A percentile compares a stretch with the other conserved stretches of the same genome.
phyloP scores from a whole-genome alignment of 495 filamentous ascomycete species.

The Podospora tetraspora region DNA sequence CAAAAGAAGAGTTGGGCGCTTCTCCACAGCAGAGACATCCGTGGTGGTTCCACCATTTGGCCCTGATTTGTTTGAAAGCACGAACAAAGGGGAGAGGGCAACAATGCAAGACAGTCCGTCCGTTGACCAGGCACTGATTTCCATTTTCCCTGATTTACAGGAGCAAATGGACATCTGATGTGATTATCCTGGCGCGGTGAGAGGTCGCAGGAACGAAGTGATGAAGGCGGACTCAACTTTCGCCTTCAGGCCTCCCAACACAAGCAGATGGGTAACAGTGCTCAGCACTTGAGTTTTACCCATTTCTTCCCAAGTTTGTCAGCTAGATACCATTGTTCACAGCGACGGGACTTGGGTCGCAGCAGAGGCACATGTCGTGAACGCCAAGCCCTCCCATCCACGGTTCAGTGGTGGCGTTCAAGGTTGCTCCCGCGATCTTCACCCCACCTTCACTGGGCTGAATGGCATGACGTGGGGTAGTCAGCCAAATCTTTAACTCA shows the following conservation, averaged over 20 bases:
- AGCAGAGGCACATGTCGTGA: neutral
- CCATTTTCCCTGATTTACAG: neutral
- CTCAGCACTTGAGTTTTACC: no score
- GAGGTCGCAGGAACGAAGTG: no score
- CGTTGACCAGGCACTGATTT: neutral
- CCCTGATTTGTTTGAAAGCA: neutral
- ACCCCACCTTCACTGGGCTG: slow-evolving; percentile 9
- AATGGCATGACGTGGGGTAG: slow-evolving; percentile 6
- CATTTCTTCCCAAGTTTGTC: no score
- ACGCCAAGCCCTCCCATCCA: neutral
- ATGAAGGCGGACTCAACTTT: no score
- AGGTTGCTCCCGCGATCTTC: neutral
- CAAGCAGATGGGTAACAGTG: neutral
- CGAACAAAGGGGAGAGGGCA: neutral
- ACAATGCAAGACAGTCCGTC: neutral
- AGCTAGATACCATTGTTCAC: neutral
- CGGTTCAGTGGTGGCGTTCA: neutral
- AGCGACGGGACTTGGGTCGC: no score
- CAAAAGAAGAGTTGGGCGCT: neutral
- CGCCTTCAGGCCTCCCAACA: neutral
- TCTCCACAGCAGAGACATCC: neutral
- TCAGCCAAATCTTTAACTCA: slow-evolving; percentile 2
- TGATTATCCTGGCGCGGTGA: neutral
- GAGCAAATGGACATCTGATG: neutral
- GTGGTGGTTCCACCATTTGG: neutral